These are phyloP conservation scores for Blastocystis sp. DNA, from an alignment of 352 stramenopile species.

Conservation along the genomic window DNA sequence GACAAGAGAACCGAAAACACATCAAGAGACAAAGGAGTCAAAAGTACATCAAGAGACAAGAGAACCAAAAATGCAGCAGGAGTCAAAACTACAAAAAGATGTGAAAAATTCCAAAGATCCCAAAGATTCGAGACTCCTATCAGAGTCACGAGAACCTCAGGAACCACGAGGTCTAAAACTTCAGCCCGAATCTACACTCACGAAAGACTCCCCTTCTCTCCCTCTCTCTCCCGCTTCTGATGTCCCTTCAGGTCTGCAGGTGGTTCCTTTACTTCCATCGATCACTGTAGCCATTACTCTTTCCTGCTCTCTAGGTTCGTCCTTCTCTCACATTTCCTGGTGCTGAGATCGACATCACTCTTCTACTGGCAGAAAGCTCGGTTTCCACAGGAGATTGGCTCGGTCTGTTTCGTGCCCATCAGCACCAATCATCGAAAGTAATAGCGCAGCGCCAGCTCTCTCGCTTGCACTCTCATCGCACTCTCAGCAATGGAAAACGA, in stretches of 20 bases:
- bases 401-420: background rate
- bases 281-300: background rate
- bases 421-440: background rate
- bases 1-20: no score
- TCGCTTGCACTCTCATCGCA: background rate
- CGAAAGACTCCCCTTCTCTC: background rate
- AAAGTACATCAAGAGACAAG: no score
- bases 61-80: no score
- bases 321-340: background rate
- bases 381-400: background rate
- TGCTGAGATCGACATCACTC: background rate
- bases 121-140: no score
- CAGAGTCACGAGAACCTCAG: no score
- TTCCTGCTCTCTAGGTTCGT: background rate
- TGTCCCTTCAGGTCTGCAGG: background rate
- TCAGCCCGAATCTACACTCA: background rate
- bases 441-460: constrained; percentile 13
- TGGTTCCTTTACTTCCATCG: background rate
- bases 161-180: background rate
- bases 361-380: background rate
- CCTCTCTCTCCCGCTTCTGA: background rate
- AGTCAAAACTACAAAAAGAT: no score
- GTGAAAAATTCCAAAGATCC: no score
- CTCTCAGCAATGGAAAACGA: background rate
- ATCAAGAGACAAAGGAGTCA: no score